These are phyloP conservation scores for Erodium texanum DNA, from an alignment of 441 rosid species.

Conservation along the genomic window DNA sequence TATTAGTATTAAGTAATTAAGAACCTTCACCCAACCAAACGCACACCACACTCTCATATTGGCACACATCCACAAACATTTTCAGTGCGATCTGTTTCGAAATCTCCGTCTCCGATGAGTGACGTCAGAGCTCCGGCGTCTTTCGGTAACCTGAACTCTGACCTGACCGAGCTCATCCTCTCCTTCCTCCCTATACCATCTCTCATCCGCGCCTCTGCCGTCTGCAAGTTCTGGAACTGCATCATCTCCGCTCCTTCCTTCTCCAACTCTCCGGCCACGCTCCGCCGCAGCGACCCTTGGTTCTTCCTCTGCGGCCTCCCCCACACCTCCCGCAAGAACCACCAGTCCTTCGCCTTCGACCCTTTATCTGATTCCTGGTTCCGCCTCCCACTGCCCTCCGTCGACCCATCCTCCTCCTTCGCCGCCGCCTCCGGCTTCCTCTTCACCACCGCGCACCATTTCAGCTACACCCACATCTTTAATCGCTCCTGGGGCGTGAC, in stretches of 20 bases:
- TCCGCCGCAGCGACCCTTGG: constrained; percentile 40
- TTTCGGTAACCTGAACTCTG: constrained; percentile 41
- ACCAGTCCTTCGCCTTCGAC: constrained; percentile 79
- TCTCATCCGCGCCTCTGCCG: constrained; percentile 62
- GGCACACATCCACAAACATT: background rate
- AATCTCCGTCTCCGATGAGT: background rate
- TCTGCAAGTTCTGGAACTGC: constrained; percentile 54
- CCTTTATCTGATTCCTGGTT: constrained; percentile 62
- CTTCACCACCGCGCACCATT: constrained; percentile 56
- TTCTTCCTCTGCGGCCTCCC: constrained; percentile 79
- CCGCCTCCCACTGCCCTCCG: constrained; percentile 33
- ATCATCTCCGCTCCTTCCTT: constrained; percentile 41
- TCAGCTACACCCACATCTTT: constrained; percentile 49
- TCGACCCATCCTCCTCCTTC: constrained; percentile 24
- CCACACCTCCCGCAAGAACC: constrained; percentile 59
- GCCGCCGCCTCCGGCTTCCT: constrained; percentile 50
- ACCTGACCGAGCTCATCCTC: constrained; percentile 49
- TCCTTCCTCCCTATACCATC: constrained; percentile 61
- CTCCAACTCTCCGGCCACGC: constrained; percentile 16
- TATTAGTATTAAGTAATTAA: no score
- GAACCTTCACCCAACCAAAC: background rate
- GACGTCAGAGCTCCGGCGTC: background rate
- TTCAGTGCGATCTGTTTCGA: background rate
- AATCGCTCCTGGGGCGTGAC: constrained; percentile 40
- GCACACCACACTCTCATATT: background rate